Base-by-base conservation (phyloP, 208 protist genomes). In the Angomonas deanei region DNA sequence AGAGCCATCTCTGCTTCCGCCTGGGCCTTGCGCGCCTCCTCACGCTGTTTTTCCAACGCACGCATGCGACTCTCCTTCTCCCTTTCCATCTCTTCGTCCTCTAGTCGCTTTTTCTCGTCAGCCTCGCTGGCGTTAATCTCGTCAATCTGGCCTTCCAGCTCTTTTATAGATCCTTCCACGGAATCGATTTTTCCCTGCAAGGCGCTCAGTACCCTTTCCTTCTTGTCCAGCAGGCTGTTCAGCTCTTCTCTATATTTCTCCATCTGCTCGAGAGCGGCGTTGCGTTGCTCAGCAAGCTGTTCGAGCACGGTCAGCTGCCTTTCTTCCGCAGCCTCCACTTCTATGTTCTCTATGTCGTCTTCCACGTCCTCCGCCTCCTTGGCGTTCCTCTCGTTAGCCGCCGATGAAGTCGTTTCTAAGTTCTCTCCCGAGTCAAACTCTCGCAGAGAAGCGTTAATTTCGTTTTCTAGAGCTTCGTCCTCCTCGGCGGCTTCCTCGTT, bases 21-120 rank as follows among this genome's bases (percentile, higher is more conserved):
- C 63, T 88, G 78, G 21, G 80, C 80, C 33, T 81, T 17, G 17
- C 77, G 77, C 0, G 88, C 83, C 24, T 77, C 64, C 58, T 93
- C 81, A 2, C 83, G 83, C 72, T 86, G 83, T 62, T 70, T 62
- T 61, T 63, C 76, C 26, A 89, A 67, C 52, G 78, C 62, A 8
- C 58, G 70, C 54, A 80, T 38, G 38, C 76, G 81, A 56, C 64
- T 59, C 65, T 89, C 74, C 15, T 78, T 82, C 46, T 23, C 36
- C 64, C 61, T 52, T 60, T 72, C 68, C 23, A 52, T 36, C 34
- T 64, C 56, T 27, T 21, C 74, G 24, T 57, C 75, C 62, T 76
- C 70, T n/a, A 61, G 68, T 19, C 61, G 61, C 42, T 77, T 28
- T 38, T 33, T 68, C 24, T 80, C 73, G n/a, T 50, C 39, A 27